Conservation (phyloP, 2,329 filamentous ascomycete species). For the Fusarium sp. region DNA sequence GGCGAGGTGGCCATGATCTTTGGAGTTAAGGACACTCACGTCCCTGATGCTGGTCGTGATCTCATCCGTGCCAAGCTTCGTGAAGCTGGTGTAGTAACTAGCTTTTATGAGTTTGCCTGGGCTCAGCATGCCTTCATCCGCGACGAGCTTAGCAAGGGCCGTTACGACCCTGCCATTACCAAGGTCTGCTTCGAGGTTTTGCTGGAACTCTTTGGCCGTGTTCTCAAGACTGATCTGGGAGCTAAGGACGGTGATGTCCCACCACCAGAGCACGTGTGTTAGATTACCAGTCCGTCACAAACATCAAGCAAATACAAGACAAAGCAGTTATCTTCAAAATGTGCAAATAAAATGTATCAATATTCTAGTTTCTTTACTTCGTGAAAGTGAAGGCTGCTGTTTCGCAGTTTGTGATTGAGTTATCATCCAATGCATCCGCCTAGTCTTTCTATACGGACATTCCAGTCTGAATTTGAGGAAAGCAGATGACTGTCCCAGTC, state of each 20-base stretch:
- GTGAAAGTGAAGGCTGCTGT: constrained; percentile 42
- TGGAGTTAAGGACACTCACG: constrained; percentile 90
- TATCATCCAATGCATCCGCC: constrained; percentile 40
- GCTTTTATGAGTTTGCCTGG: constrained; percentile 92
- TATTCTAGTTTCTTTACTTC: constrained; percentile 49
- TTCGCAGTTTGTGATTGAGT: constrained; percentile 24
- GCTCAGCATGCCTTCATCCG: constrained; percentile 96
- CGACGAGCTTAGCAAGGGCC: constrained; percentile 92
- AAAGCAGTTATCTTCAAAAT: not conserved
- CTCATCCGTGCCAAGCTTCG: constrained; percentile 85
- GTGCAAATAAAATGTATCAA: constrained; percentile 40
- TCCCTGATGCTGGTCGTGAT: constrained; percentile 84
- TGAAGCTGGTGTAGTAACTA: constrained; percentile 79
- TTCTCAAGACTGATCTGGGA: constrained; percentile 83
- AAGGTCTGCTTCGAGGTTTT: constrained; percentile 94
- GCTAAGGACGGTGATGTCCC: constrained; percentile 70
- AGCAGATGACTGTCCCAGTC: constrained; percentile 24
- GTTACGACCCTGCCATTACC: constrained; percentile 88
- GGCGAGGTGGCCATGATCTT: constrained; percentile 93
- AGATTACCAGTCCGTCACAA: constrained; percentile 27
- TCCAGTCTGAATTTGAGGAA: constrained; percentile 41
- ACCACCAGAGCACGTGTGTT: constrained; percentile 81
- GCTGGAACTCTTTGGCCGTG: constrained; percentile 84
- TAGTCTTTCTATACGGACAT: constrained; percentile 29
- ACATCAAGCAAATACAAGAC: not conserved